A percentile compares a stretch with the other conserved stretches of the same genome.
Evolutionary conservation across 768 basidiomycete species (phyloP).

Genomic region (Tulasnella calospora): DNA sequence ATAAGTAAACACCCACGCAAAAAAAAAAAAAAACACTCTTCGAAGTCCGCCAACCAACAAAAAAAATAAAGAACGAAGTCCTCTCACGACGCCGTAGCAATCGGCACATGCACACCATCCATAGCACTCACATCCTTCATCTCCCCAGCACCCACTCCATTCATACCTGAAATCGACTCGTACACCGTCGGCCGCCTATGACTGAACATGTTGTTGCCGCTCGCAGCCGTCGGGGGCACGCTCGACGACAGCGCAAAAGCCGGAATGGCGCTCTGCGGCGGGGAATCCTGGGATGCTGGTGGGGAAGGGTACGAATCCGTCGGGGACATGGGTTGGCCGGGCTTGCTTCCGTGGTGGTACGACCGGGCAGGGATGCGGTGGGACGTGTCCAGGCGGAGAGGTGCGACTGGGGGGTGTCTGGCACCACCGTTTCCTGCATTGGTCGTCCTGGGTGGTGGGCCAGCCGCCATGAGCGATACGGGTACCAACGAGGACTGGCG

Average conservation of each 20-base stretch:
- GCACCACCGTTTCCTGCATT: background rate
- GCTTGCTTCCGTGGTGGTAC: background rate
- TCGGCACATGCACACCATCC: constrained; percentile 3
- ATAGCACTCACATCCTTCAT: background rate
- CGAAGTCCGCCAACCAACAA: background rate
- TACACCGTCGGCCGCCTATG: constrained; percentile 16
- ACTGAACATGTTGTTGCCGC: constrained; percentile 35
- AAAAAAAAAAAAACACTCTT: background rate
- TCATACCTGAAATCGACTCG: background rate
- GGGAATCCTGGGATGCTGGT: constrained; percentile 21
- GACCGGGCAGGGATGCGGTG: background rate
- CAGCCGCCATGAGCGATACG: background rate
- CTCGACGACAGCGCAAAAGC: constrained; percentile 77
- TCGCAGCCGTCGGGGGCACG: constrained; percentile 88
- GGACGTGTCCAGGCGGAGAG: background rate
- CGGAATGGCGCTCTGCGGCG: constrained; percentile 14
- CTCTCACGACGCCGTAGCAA: background rate
- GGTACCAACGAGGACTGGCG: background rate
- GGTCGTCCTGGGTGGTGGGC: background rate
- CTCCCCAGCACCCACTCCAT: background rate
- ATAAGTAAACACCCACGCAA: background rate
- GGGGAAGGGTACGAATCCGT: constrained; percentile 24
- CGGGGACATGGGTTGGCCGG: constrained; percentile 9
- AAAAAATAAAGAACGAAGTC: background rate
- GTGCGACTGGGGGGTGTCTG: background rate